phyloP scores from a whole-genome alignment of 371 early-diverging fungal species.

The Umbelopsis sp. region DNA sequence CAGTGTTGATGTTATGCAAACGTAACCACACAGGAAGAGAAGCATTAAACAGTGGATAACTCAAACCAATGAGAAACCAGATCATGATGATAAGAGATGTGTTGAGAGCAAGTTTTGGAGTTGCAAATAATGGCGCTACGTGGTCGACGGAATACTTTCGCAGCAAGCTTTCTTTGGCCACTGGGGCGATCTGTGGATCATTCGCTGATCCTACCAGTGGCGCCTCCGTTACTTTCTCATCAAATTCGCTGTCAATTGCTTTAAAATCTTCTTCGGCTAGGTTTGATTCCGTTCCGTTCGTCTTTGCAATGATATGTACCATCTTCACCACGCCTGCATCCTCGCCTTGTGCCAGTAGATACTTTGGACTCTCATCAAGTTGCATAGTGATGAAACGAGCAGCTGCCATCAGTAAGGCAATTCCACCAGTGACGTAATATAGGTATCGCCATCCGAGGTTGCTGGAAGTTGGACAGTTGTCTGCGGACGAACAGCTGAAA shows the following conservation, averaged over 20 bases:
- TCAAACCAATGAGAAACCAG: slow-evolving; percentile 8
- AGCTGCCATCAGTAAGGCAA: slow-evolving; percentile 66
- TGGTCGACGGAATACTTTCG: background rate
- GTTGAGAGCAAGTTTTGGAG: slow-evolving; percentile 8
- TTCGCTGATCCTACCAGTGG: background rate
- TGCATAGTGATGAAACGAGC: slow-evolving; percentile 59
- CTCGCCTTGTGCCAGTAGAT: slow-evolving; percentile 56
- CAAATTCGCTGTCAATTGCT: background rate
- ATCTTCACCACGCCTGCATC: slow-evolving; percentile 62
- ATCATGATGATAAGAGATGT: slow-evolving; percentile 18
- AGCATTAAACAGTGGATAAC: slow-evolving; percentile 8
- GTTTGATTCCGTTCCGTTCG: slow-evolving; percentile 48
- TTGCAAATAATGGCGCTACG: slow-evolving; percentile 12
- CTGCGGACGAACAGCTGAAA: slow-evolving; percentile 51
- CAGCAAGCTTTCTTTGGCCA: background rate
- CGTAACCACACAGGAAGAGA: background rate
- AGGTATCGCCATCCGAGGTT: slow-evolving; percentile 70
- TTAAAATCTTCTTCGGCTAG: slow-evolving; percentile 12
- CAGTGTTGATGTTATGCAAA: slow-evolving; percentile 3
- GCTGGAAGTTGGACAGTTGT: slow-evolving; percentile 30
- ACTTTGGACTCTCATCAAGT: slow-evolving; percentile 72
- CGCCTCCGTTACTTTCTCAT: background rate
- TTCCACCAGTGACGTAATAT: slow-evolving; percentile 34
- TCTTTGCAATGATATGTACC: slow-evolving; percentile 54
- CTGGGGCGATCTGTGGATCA: background rate